phyloP scores from a whole-genome alignment of 768 basidiomycete genomes.

The Tephrocybe sp. region DNA sequence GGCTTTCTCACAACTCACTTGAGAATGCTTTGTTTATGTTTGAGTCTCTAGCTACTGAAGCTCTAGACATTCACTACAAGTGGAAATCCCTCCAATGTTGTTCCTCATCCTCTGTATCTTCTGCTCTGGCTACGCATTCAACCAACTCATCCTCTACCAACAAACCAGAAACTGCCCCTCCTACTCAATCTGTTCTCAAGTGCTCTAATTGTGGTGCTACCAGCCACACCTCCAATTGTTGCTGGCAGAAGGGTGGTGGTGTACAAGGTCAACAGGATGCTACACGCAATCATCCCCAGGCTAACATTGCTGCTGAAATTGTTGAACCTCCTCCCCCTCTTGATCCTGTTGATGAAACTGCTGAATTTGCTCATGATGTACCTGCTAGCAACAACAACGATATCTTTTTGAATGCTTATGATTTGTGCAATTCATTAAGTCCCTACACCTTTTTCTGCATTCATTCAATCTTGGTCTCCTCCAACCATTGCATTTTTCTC shows the following conservation, averaged over 20 bases:
- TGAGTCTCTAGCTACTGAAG: neutral
- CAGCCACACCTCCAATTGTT: neutral
- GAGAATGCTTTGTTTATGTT: too few relatives aligned
- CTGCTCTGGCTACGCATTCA: neutral
- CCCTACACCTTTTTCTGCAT: neutral
- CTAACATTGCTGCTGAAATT: neutral
- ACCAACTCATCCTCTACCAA: neutral
- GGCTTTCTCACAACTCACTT: neutral
- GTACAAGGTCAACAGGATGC: neutral
- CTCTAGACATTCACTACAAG: neutral
- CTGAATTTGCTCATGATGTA: neutral
- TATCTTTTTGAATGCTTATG: neutral
- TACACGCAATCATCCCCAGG: neutral
- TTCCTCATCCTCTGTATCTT: too few relatives aligned
- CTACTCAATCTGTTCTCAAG: neutral
- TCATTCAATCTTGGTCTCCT: neutral
- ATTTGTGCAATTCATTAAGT: too few relatives aligned
- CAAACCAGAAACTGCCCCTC: neutral
- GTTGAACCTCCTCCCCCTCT: too few relatives aligned
- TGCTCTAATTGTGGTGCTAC: neutral
- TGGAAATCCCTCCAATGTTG: too few relatives aligned
- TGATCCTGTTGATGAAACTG: neutral
- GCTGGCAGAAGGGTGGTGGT: constrained; percentile 6
- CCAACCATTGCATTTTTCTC: neutral
- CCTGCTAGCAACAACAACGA: too few relatives aligned